phyloP scores from a whole-genome alignment of 805 yeast genomes.

The Candida awuae region DNA sequence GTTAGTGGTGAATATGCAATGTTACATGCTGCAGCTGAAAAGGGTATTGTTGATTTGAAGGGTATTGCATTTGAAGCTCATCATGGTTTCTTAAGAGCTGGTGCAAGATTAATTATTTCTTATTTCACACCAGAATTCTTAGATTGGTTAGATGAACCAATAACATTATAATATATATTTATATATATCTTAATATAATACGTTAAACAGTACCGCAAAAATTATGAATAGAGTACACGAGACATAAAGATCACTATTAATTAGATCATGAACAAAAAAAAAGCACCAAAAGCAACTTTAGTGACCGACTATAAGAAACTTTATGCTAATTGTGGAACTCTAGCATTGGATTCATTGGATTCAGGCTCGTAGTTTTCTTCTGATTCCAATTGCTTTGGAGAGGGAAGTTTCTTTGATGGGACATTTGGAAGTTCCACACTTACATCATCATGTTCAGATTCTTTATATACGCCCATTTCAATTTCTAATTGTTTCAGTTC shows the following conservation, averaged over 20 bases:
- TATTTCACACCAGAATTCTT: slow-evolving; percentile 94
- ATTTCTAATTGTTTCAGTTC: slow-evolving; percentile 46
- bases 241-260: too few species aligned
- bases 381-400: background rate
- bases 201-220: too few species aligned
- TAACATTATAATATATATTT: slow-evolving; percentile 15
- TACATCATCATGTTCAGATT: slow-evolving; percentile 1
- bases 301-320: background rate
- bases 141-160: slow-evolving; percentile 66
- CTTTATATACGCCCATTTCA: slow-evolving; percentile 29
- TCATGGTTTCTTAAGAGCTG: slow-evolving; percentile 88
- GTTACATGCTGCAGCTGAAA: slow-evolving; percentile 97
- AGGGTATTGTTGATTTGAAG: slow-evolving; percentile 83
- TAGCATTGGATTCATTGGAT: slow-evolving; percentile 3
- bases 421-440: background rate
- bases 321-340: slow-evolving; percentile 7
- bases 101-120: slow-evolving; percentile 84
- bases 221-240: too few species aligned
- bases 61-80: slow-evolving; percentile 78
- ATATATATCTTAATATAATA: background rate
- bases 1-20: slow-evolving; percentile 97
- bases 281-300: too few species aligned
- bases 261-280: too few species aligned
- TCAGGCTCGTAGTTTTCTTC: slow-evolving; percentile 8
- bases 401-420: background rate